These are phyloP conservation scores for Tolypocladium paradoxum DNA, from an alignment of 2,329 filamentous ascomycete genomes.

Conservation along the genomic window DNA sequence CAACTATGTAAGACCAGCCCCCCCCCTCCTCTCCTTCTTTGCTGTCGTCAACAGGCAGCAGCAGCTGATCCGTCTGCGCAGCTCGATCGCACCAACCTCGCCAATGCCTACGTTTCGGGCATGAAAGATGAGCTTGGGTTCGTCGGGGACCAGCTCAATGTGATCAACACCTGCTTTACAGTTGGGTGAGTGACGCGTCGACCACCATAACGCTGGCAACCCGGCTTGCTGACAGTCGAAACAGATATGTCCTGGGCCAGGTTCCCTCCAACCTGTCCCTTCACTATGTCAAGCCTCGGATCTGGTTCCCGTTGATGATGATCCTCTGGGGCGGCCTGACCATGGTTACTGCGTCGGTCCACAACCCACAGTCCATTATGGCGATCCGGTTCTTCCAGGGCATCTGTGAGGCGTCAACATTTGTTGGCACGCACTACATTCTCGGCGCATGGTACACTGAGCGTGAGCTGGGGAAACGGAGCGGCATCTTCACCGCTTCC, in stretches of 20 bases:
- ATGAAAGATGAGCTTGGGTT: constrained; percentile 36
- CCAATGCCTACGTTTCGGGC: constrained; percentile 31
- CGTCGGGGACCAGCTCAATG: constrained; percentile 29
- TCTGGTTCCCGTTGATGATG: constrained; percentile 55
- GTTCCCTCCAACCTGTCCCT: constrained; percentile 51
- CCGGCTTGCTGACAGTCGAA: not conserved
- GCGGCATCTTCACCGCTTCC: constrained; percentile 51
- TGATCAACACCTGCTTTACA: constrained; percentile 26
- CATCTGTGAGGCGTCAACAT: constrained; percentile 26
- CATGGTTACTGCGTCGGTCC: constrained; percentile 37
- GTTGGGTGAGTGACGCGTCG: constrained; percentile 17
- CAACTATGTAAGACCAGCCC: constrained; percentile 33
- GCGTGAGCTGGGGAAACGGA: constrained; percentile 50
- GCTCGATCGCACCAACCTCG: constrained; percentile 27
- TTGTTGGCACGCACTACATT: constrained; percentile 30
- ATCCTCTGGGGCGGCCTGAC: constrained; percentile 53
- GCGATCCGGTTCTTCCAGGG: constrained; percentile 29
- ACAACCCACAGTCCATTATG: constrained; percentile 25
- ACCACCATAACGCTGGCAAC: not conserved
- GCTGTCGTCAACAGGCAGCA: not conserved
- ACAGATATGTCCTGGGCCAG: constrained; percentile 41
- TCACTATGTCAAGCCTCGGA: constrained; percentile 51
- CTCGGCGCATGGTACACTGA: constrained; percentile 48
- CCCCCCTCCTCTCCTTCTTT: too few relatives aligned
- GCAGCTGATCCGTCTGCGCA: constrained; percentile 3